A percentile compares a stretch with the other conserved stretches of the same genome.
These are phyloP conservation scores for Fusarium subglutinans DNA, from an alignment of 2,329 filamentous ascomycete species.

Conservation along the genomic window DNA sequence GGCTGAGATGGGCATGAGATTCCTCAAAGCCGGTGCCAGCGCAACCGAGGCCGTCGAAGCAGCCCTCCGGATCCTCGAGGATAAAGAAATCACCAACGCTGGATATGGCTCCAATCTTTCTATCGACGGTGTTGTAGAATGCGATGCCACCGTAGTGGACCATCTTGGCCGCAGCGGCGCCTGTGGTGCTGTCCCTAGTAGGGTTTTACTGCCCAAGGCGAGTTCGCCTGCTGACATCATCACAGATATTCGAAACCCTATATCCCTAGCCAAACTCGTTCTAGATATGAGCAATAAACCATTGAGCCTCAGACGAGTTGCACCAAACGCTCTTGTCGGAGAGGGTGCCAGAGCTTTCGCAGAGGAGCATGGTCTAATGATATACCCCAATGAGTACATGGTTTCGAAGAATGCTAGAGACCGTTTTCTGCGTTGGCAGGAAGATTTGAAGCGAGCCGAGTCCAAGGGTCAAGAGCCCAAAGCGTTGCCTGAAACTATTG, in stretches of 20 bases:
- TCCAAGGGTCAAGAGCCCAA: constrained; percentile 49
- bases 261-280: constrained; percentile 84
- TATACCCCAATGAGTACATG: constrained; percentile 78
- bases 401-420: constrained; percentile 83
- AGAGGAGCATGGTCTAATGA: constrained; percentile 75
- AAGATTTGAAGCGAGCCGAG: constrained; percentile 74
- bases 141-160: constrained; percentile 93
- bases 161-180: constrained; percentile 91
- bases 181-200: constrained; percentile 89
- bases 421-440: constrained; percentile 80
- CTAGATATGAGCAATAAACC: constrained; percentile 80
- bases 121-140: constrained; percentile 90
- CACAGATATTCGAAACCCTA: constrained; percentile 89
- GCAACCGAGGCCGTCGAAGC: constrained; percentile 91
- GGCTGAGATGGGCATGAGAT: constrained; percentile 82
- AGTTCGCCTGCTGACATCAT: neutral
- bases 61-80: constrained; percentile 87
- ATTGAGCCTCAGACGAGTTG: constrained; percentile 86
- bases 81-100: constrained; percentile 95
- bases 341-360: constrained; percentile 90
- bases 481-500: constrained; percentile 11
- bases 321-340: constrained; percentile 90
- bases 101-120: constrained; percentile 95
- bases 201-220: constrained; percentile 49
- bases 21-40: constrained; percentile 79